Base-by-base conservation (phyloP, 2,329 filamentous ascomycete species). In the Leptodontidium sp. region DNA sequence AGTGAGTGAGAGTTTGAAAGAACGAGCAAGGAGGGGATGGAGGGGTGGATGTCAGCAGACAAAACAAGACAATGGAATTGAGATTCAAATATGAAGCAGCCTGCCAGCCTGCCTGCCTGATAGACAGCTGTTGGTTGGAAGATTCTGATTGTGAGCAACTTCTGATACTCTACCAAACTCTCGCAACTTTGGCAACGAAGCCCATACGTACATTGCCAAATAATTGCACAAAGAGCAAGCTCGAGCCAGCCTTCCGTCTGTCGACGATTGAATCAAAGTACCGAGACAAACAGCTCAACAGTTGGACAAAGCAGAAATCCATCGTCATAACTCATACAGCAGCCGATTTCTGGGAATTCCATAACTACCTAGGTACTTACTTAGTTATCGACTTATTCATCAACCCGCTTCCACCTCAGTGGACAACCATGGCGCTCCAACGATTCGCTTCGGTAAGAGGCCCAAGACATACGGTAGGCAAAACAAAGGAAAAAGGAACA, bases 101-200 rank as follows among this genome's bases (percentile, higher is more conserved):
- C 12, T 21, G 57, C 35, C 12, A 21, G 29, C 29, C 29, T 32
- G 29, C 29, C 29, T 32, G 29, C 29, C 6, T 32, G 29, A 3
- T 32, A 32, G 29, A 32, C 6, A 32, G 57, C 35, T 26, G 32
- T 24, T 62, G 40, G 24, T 17, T n/a, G 26, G 40, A 45, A 61
- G 32, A 3, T 55, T 53, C 32, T 49, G 32, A 6, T 45, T 53
- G n/a, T 49, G 38, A 40, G 38, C 52, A 64, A 38, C 11, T 64
- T 66, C 53, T 66, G 64, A 52, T 26, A 52, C 40, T 50, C 8
- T 40, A 12, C 38, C 38, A 40, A 40, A 40, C n/a, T 12, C 64
- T 59, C 29, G 43, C 63, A 38, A 52, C n/a, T 40, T 57, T 29
- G 38, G 55, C 64, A 59, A 66, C 55, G 50, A 66, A 63, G 61